Conservation (phyloP, 1,139 yeast genomes). For the Pichia sorboxylosa region DNA sequence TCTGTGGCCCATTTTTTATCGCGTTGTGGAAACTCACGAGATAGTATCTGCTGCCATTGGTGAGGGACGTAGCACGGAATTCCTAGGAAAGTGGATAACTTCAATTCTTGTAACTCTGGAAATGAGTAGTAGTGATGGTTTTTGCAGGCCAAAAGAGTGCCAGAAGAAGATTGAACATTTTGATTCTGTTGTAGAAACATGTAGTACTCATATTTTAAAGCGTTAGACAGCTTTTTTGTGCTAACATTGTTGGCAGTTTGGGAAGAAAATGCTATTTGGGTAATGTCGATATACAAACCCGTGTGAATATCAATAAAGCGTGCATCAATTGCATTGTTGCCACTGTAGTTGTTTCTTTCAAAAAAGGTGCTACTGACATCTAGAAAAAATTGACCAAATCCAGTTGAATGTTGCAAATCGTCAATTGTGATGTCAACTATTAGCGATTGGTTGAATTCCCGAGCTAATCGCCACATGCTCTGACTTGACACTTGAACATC, state of each 20-base stretch:
- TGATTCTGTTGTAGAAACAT: no score
- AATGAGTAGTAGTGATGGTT: constrained; percentile 37
- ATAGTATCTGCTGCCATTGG: constrained; percentile 25
- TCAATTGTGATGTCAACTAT: constrained; percentile 29
- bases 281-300: constrained; percentile 50
- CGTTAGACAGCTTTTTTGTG: no score
- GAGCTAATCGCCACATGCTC: constrained; percentile 30
- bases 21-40: constrained; percentile 30
- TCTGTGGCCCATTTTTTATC: constrained; percentile 19
- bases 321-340: constrained; percentile 46
- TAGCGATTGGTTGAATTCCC: constrained; percentile 34
- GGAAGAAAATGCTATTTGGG: constrained; percentile 27
- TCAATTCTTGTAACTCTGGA: constrained; percentile 34
- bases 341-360: constrained; percentile 27
- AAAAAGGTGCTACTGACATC: constrained; percentile 34
- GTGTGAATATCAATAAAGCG: constrained; percentile 44
- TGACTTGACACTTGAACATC: constrained; percentile 43
- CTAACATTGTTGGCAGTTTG: not conserved
- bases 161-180: no score
- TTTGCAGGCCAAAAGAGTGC: constrained; percentile 26
- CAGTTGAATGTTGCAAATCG: constrained; percentile 15
- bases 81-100: constrained; percentile 38
- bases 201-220: no score
- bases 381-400: constrained; percentile 33
- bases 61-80: constrained; percentile 34